These are phyloP conservation scores for Lunularia cruciata DNA, from an alignment of 225 moss, liverwort and hornwort species.

Conservation along the genomic window DNA sequence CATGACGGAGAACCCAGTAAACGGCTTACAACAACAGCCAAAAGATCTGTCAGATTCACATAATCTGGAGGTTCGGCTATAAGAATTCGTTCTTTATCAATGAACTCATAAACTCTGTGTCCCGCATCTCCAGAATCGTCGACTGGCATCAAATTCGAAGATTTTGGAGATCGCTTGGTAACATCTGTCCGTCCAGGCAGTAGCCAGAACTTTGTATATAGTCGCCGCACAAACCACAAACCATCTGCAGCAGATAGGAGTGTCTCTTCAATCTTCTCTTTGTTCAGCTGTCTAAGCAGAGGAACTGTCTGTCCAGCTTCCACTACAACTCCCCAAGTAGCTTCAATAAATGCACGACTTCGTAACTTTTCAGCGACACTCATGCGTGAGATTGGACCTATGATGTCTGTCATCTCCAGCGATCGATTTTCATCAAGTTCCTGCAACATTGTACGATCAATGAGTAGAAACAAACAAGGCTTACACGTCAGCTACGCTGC, in stretches of 20 bases:
- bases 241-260: conserved; percentile 66
- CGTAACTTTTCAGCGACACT: conserved; percentile 63
- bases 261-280: conserved; percentile 49
- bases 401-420: conserved; percentile 61
- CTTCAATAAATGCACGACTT: conserved; percentile 57
- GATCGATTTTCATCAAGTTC: conserved; percentile 73
- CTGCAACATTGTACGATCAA: conserved; percentile 34
- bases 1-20: conserved; percentile 70
- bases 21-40: conserved; percentile 73
- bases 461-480: neutral
- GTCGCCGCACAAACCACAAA: conserved; percentile 67
- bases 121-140: conserved; percentile 40
- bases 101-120: conserved; percentile 75
- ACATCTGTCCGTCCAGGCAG: conserved; percentile 65
- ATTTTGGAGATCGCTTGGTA: conserved; percentile 39
- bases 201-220: conserved; percentile 76
- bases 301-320: conserved; percentile 62
- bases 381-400: conserved; percentile 53
- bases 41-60: conserved; percentile 61
- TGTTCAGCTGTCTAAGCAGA: conserved; percentile 51
- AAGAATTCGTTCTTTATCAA: conserved; percentile 61
- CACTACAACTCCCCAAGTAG: conserved; percentile 65
- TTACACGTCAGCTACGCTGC: neutral
- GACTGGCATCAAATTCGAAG: conserved; percentile 10
- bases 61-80: conserved; percentile 70